These are phyloP conservation scores for Protostelium mycophagum DNA, from an alignment of 78 protist species.

Conservation along the genomic window DNA sequence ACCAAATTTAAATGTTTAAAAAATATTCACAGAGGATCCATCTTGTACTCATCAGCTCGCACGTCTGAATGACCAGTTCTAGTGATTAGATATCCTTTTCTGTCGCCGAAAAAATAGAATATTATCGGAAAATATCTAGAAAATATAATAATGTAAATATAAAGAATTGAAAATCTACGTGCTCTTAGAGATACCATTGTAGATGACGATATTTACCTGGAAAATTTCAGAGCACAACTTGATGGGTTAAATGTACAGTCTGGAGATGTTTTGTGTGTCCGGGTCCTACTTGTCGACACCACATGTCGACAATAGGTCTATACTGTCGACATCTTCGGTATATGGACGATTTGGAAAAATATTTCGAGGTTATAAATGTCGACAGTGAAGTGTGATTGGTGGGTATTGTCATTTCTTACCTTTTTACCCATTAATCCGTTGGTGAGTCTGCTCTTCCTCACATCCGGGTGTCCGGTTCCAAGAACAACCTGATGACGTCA, in stretches of 20 bases:
- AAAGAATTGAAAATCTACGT: no score
- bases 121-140: no score
- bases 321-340: background rate
- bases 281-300: slow-evolving; percentile 52
- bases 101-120: no score
- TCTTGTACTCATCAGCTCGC: slow-evolving; percentile 25
- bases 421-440: slow-evolving; percentile 78
- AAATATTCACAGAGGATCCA: background rate
- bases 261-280: slow-evolving; percentile 93
- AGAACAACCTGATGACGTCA: slow-evolving; percentile 9
- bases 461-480: slow-evolving; percentile 87
- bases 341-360: background rate
- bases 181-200: no score
- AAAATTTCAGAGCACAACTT: slow-evolving; percentile 74
- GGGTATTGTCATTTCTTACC: slow-evolving; percentile 66
- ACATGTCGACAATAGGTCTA: background rate
- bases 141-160: no score
- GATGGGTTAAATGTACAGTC: slow-evolving; percentile 48
- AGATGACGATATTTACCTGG: no score
- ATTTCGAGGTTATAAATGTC: background rate
- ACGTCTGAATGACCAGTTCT: slow-evolving; percentile 42
- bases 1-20: no score
- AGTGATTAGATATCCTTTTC: slow-evolving; percentile 35
- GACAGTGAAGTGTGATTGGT: no score
- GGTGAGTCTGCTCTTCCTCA: slow-evolving; percentile 74